A percentile compares a stretch with the other conserved stretches of the same genome.
phyloP scores from a whole-genome alignment of 2,329 filamentous ascomycete genomes.

The Exophiala viscosa region DNA sequence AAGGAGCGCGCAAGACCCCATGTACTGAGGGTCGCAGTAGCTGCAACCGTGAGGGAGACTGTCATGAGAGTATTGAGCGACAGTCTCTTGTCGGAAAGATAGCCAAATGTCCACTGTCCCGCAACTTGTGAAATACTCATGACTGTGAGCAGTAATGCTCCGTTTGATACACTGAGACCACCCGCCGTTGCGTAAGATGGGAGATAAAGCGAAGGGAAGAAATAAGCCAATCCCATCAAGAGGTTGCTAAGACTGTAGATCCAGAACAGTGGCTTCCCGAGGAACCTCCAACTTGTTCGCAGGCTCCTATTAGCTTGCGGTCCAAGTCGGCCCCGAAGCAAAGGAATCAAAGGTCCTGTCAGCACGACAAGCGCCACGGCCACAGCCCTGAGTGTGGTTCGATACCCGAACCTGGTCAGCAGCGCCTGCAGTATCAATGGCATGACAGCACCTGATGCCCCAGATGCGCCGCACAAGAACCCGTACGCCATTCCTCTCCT shows the following conservation, averaged over 20 bases:
- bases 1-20: constrained; percentile 48
- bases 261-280: constrained; percentile 37
- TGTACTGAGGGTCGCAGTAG: constrained; percentile 41
- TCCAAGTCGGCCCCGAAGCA: constrained; percentile 39
- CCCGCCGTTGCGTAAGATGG: constrained; percentile 34
- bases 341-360: constrained; percentile 39
- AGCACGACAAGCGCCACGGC: constrained; percentile 38
- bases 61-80: constrained; percentile 41
- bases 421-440: constrained; percentile 45
- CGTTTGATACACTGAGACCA: constrained; percentile 14
- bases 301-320: constrained; percentile 33
- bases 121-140: constrained; percentile 24
- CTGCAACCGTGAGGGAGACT: constrained; percentile 40
- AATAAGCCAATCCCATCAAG: constrained; percentile 36
- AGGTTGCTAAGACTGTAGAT: constrained; percentile 47
- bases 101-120: constrained; percentile 29
- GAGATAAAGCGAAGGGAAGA: constrained; percentile 39
- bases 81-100: constrained; percentile 40
- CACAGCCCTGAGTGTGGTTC: constrained; percentile 42
- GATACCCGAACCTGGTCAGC: constrained; percentile 41
- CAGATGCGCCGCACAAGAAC: constrained; percentile 33
- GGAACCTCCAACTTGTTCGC: constrained; percentile 37
- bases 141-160: constrained; percentile 22
- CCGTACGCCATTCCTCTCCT: constrained; percentile 35
- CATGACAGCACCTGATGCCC: constrained; percentile 45